Conservation (phyloP, 768 basidiomycete species). For the Tricholoma terreum region DNA sequence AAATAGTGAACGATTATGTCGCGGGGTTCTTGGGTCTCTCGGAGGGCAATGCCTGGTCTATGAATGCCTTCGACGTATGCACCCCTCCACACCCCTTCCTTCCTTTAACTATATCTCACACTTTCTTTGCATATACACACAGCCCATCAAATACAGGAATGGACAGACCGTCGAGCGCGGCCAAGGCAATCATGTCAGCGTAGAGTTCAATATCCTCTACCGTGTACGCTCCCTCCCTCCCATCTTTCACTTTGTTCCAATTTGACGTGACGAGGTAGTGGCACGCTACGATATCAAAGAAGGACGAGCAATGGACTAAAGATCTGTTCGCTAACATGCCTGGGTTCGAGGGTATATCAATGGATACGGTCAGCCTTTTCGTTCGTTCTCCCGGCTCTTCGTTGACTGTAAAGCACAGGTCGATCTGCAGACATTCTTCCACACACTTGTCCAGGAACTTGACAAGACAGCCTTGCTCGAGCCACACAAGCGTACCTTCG, state of each 20-base stretch:
- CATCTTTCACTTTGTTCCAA: not conserved
- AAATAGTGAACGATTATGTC: slow-evolving; percentile 54
- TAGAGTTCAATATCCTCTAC: slow-evolving; percentile 57
- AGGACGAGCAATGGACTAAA: slow-evolving; percentile 50
- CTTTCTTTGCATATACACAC: no score
- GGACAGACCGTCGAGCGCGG: slow-evolving; percentile 41
- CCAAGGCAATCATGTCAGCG: slow-evolving; percentile 60
- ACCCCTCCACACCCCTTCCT: not conserved
- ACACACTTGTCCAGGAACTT: no score
- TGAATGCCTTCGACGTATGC: slow-evolving; percentile 44
- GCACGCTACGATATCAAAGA: slow-evolving; percentile 48
- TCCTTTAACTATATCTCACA: not conserved
- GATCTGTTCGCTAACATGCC: slow-evolving; percentile 34
- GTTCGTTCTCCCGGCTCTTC: not conserved
- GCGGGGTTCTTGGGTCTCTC: slow-evolving; percentile 50
- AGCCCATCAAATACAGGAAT: slow-evolving; percentile 35
- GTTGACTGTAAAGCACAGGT: not conserved
- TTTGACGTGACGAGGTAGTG: slow-evolving; percentile 29
- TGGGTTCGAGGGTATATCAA: slow-evolving; percentile 34
- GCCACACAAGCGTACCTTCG: not conserved
- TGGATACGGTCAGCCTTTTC: not conserved
- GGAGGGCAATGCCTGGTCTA: slow-evolving; percentile 46
- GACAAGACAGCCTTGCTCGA: not conserved
- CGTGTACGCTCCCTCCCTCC: slow-evolving; percentile 20
- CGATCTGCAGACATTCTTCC: not conserved